These are phyloP conservation scores for Leccinellum luteum DNA, from an alignment of 768 basidiomycete genomes.

Conservation along the genomic window DNA sequence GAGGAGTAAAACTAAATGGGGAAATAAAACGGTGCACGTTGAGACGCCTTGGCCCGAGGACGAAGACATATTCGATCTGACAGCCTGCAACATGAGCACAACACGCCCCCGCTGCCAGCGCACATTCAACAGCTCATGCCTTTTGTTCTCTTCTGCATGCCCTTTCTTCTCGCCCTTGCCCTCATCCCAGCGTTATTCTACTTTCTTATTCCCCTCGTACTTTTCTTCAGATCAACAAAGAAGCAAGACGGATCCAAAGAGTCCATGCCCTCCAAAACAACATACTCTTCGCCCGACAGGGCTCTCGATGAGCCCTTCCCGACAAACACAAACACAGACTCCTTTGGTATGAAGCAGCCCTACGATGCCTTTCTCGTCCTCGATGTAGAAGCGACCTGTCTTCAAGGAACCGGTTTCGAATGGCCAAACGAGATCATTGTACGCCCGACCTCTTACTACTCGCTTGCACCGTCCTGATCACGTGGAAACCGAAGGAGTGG, in stretches of 20 bases:
- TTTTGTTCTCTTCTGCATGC: slow-evolving; percentile 9
- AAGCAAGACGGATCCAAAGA: not conserved
- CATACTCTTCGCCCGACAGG: slow-evolving; percentile 9
- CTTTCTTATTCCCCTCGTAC: slow-evolving; percentile 7
- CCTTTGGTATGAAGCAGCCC: slow-evolving; percentile 36
- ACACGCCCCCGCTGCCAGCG: slow-evolving; percentile 17
- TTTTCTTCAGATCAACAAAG: slow-evolving; percentile 2
- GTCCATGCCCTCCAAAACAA: slow-evolving; percentile 21
- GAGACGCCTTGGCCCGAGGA: not conserved
- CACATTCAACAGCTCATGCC: slow-evolving; percentile 8
- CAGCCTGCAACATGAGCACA: slow-evolving; percentile 26
- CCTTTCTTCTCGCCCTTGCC: slow-evolving; percentile 10
- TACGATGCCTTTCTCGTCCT: slow-evolving; percentile 84
- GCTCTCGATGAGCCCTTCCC: slow-evolving; percentile 4
- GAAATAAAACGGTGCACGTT: slow-evolving; percentile 8
- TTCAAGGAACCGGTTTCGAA: slow-evolving; percentile 60
- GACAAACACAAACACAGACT: slow-evolving; percentile 10
- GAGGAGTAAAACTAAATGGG: slow-evolving; percentile 5
- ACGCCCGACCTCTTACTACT: slow-evolving; percentile 30
- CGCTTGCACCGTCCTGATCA: slow-evolving; percentile 9
- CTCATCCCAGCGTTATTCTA: not conserved
- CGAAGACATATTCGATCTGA: not conserved
- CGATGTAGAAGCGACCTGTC: slow-evolving; percentile 88
- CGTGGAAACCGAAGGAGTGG: slow-evolving; percentile 63
- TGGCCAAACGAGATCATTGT: slow-evolving; percentile 98